These are phyloP conservation scores for Grigorovia humatica DNA, from an alignment of 805 yeast genomes.

Conservation along the genomic window DNA sequence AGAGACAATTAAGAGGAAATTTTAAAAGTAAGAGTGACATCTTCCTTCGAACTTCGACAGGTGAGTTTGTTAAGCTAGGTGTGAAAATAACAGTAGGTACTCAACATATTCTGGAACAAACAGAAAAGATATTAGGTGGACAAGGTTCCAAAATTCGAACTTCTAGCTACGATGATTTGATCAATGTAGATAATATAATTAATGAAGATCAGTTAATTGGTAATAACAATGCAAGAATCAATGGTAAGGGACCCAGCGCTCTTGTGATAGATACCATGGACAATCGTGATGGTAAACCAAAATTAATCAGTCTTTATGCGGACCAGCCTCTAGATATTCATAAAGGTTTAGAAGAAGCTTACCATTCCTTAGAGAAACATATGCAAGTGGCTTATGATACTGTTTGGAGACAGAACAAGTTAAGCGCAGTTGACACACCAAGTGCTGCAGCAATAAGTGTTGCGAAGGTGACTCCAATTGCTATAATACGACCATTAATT, in stretches of 20 bases:
- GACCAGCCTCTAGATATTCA: constrained; percentile 66
- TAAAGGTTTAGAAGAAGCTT: constrained; percentile 71
- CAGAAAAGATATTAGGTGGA: constrained; percentile 75
- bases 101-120: constrained; percentile 65
- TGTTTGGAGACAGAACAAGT: constrained; percentile 46
- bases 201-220: constrained; percentile 30
- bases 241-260: constrained; percentile 21
- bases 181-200: constrained; percentile 19
- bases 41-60: constrained; percentile 69
- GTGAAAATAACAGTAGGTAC: constrained; percentile 83
- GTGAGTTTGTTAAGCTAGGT: constrained; percentile 71
- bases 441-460: constrained; percentile 58
- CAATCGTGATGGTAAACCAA: constrained; percentile 17
- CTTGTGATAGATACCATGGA: constrained; percentile 17
- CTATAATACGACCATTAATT: constrained; percentile 72
- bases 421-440: constrained; percentile 35
- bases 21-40: constrained; percentile 63
- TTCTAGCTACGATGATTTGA: not conserved
- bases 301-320: constrained; percentile 61
- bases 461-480: constrained; percentile 69
- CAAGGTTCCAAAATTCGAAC: constrained; percentile 36
- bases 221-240: constrained; percentile 25
- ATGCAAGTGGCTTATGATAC: constrained; percentile 55
- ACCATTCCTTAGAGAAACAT: constrained; percentile 58
- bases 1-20: constrained; percentile 34